Evolutionary conservation across 345 rosid genomes (phyloP).

Genomic region (Salix suchowensis): DNA sequence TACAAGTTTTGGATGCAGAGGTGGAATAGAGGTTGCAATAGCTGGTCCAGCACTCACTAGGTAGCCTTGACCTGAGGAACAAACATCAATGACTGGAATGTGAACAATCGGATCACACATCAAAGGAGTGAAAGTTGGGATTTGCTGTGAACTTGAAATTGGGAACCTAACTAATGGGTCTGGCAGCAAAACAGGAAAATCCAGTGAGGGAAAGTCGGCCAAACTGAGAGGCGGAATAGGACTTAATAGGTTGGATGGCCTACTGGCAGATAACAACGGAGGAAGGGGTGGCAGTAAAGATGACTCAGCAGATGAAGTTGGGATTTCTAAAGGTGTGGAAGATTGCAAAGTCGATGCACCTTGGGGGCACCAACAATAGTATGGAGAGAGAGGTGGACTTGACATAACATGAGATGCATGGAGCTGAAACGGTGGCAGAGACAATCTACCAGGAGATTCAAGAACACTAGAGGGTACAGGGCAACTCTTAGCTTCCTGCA

Average conservation of each 20-base stretch:
- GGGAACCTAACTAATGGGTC: constrained; percentile 60
- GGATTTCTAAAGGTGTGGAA: constrained; percentile 29
- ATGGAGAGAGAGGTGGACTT: constrained; percentile 61
- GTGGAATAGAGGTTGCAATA: constrained; percentile 56
- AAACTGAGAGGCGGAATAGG: constrained; percentile 51
- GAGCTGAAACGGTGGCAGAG: constrained; percentile 27
- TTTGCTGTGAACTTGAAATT: constrained; percentile 50
- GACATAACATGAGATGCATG: constrained; percentile 39
- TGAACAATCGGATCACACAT: constrained; percentile 96
- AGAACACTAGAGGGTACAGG: constrained; percentile 27
- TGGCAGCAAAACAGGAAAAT: constrained; percentile 40
- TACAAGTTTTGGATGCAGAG: constrained; percentile 49
- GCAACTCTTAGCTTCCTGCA: constrained; percentile 18
- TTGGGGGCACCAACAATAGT: constrained; percentile 90
- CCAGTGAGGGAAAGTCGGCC: constrained; percentile 25
- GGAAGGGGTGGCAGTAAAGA: constrained; percentile 61
- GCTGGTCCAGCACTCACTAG: constrained; percentile 81
- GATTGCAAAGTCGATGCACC: constrained; percentile 48
- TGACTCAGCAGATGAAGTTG: constrained; percentile 42
- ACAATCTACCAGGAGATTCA: constrained; percentile 40
- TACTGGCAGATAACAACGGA: constrained; percentile 51
- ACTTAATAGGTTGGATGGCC: constrained; percentile 45
- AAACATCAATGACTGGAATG: constrained; percentile 77
- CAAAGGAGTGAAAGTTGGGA: constrained; percentile 73
- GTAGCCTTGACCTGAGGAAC: constrained; percentile 93